Evolutionary conservation across 78 protist genomes (phyloP).

Genomic region (Acrasis kona): DNA sequence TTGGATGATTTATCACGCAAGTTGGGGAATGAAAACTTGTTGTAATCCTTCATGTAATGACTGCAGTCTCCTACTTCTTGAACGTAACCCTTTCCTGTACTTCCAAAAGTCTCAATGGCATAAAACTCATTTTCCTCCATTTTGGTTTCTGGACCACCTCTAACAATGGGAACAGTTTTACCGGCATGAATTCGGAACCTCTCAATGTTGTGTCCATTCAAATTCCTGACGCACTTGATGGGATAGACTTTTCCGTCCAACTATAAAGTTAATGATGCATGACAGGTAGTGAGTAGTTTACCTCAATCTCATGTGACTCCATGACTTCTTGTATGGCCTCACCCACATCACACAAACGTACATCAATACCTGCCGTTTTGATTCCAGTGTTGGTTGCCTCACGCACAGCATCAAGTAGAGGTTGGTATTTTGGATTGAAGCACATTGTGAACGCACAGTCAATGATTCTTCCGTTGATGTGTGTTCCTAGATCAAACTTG

Average conservation of each 20-base stretch:
- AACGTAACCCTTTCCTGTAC: constrained; percentile 85
- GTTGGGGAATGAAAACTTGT: constrained; percentile 19
- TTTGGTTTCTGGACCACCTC: constrained; percentile 36
- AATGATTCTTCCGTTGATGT: constrained; percentile 86
- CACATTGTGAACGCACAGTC: constrained; percentile 94
- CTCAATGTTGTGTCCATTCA: constrained; percentile 92
- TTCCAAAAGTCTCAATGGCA: constrained; percentile 99
- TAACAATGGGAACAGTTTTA: constrained; percentile 91
- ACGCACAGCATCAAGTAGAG: constrained; percentile 71
- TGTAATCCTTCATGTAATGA: constrained; percentile 84
- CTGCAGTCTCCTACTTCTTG: constrained; percentile 79
- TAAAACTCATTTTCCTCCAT: constrained; percentile 94
- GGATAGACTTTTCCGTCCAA: constrained; percentile 75
- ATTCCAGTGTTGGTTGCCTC: constrained; percentile 94
- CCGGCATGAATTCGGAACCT: constrained; percentile 91
- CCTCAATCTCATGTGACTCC: constrained; percentile 91
- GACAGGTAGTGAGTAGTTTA: no score
- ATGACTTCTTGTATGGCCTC: constrained; percentile 94
- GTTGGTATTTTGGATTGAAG: constrained; percentile 72
- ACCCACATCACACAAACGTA: constrained; percentile 86
- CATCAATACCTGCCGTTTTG: constrained; percentile 87
- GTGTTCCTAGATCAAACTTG: constrained; percentile 97
- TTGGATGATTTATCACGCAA: constrained; percentile 30
- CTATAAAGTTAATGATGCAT: no score
- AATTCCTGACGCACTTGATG: constrained; percentile 81